These are phyloP conservation scores for Arachis monticola DNA, from an alignment of 331 rosid genomes.

Conservation along the genomic window DNA sequence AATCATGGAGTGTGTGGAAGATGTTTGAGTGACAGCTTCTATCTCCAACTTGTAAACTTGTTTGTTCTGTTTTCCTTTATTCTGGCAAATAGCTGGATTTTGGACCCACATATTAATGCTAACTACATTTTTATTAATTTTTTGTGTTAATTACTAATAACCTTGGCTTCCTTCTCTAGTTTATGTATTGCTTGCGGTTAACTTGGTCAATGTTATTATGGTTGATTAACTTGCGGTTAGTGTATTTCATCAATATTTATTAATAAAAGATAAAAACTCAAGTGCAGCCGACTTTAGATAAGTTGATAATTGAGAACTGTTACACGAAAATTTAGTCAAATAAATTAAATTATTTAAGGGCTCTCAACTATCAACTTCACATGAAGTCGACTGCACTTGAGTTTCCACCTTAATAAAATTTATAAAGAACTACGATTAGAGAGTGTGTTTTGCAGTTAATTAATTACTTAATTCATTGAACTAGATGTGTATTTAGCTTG, in stretches of 20 bases:
- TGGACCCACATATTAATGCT: constrained; percentile 46
- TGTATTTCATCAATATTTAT: constrained; percentile 11
- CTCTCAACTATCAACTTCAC: too few species aligned
- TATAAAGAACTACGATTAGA: too few species aligned
- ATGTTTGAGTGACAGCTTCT: constrained; percentile 37
- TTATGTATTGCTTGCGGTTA: constrained; percentile 13
- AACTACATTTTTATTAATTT: background rate
- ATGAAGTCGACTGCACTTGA: too few species aligned
- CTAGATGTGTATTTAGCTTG: too few species aligned
- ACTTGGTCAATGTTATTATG: constrained; percentile 15
- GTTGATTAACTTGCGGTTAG: background rate
- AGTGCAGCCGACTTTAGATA: too few species aligned
- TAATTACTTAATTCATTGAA: too few species aligned
- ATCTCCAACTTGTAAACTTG: constrained; percentile 25
- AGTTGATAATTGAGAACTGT: too few species aligned
- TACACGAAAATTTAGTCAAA: too few species aligned
- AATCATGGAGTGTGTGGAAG: constrained; percentile 28
- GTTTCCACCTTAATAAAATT: too few species aligned
- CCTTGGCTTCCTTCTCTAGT: constrained; percentile 10
- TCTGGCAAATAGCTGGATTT: constrained; percentile 45
- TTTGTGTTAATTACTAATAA: constrained; percentile 15
- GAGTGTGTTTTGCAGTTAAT: too few species aligned
- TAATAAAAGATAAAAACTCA: background rate
- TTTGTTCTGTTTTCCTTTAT: constrained; percentile 40
- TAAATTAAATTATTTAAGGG: too few species aligned